phyloP scores from a whole-genome alignment of 2,329 filamentous ascomycete genomes.

The Amesomyces nigricolor region DNA sequence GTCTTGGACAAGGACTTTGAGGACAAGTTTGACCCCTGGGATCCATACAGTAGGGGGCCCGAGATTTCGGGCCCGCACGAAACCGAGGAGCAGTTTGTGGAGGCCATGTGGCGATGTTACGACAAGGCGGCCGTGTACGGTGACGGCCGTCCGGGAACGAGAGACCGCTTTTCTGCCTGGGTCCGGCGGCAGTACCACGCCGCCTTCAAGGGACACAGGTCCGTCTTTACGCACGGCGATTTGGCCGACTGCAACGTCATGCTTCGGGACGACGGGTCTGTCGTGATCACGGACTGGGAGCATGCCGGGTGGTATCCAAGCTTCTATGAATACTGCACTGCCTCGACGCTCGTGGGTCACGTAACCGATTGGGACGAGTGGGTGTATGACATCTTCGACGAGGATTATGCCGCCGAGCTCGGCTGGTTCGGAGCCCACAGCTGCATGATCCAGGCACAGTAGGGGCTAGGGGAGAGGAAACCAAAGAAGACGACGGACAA shows the following conservation, averaged over 20 bases:
- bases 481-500: too few species aligned
- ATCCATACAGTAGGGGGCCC: too few species aligned
- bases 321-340: neutral
- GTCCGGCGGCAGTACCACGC: neutral
- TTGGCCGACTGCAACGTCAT: neutral
- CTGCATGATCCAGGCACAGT: too few species aligned
- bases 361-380: neutral
- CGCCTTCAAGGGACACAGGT: neutral
- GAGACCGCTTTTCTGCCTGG: neutral
- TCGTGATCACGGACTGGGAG: constrained; percentile 8
- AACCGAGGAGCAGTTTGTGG: constrained; percentile 6
- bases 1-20: neutral
- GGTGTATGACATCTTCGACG: neutral
- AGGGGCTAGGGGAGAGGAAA: too few species aligned
- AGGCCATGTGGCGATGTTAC: neutral
- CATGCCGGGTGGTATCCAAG: constrained; percentile 3
- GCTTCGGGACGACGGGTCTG: neutral
- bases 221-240: neutral
- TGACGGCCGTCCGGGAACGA: neutral
- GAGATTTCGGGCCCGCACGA: neutral
- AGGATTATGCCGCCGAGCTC: neutral
- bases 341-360: neutral
- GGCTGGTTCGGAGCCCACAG: neutral
- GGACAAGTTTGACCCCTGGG: neutral
- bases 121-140: too few species aligned